Percentiles rank a stretch among this genome's conserved stretches.
phyloP scores from a whole-genome alignment of 352 stramenopile species.

The Globisporangium viniferum region DNA sequence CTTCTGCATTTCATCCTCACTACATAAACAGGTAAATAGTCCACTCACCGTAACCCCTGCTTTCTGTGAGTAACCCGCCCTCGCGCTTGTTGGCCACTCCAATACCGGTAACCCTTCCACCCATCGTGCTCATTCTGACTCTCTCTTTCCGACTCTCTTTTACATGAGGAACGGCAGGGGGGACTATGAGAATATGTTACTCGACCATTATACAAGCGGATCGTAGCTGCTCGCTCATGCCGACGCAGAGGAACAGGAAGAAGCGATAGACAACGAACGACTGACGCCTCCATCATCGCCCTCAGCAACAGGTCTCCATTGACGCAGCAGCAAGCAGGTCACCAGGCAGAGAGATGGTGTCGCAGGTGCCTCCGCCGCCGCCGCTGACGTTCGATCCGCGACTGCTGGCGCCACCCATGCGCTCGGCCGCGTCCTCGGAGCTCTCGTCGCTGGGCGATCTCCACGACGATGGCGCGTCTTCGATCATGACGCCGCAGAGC shows the following conservation, averaged over 20 bases:
- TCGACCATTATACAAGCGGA: background rate
- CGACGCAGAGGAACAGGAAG: background rate
- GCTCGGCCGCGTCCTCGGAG: slow-evolving; percentile 10
- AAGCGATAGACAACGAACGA: background rate
- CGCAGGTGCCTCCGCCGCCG: background rate
- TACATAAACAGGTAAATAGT: background rate
- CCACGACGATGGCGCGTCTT: slow-evolving; percentile 12
- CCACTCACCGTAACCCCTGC: background rate
- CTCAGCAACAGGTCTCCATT: background rate
- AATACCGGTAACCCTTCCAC: background rate
- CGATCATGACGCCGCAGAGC: slow-evolving; percentile 6
- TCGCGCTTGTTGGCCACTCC: background rate
- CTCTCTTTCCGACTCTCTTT: slow-evolving; percentile 9
- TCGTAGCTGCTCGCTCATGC: slow-evolving; percentile 4
- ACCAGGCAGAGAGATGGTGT: background rate
- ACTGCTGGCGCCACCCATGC: slow-evolving; percentile 7
- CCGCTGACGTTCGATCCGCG: background rate
- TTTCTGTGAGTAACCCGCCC: background rate
- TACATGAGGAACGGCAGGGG: background rate
- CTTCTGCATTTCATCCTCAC: too few species aligned
- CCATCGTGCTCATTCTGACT: slow-evolving; percentile 1
- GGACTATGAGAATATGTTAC: background rate
- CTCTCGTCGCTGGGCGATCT: slow-evolving; percentile 18
- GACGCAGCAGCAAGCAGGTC: background rate
- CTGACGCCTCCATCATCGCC: background rate